phyloP scores from a whole-genome alignment of 2,329 filamentous ascomycete genomes.

The Calonectria pteridis region DNA sequence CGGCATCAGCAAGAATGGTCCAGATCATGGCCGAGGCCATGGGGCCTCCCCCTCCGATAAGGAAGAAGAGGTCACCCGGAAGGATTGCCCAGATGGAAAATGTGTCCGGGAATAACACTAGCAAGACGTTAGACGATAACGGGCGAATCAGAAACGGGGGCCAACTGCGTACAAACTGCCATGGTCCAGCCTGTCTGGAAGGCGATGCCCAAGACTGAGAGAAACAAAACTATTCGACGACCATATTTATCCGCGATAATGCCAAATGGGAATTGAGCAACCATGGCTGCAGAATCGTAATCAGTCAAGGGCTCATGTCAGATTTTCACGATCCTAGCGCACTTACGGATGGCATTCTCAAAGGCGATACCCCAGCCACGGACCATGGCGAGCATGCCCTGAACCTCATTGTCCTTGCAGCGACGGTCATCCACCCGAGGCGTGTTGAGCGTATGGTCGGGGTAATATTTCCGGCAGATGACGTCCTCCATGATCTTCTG shows the following conservation, averaged over 20 bases:
- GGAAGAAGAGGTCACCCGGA: slow-evolving; percentile 48
- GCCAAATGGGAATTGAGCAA: slow-evolving; percentile 60
- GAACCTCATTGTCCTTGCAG: slow-evolving; percentile 64
- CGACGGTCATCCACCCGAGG: slow-evolving; percentile 51
- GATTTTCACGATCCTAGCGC: not conserved
- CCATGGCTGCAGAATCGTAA: slow-evolving; percentile 46
- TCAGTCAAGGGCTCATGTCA: not conserved
- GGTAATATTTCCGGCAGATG: slow-evolving; percentile 63
- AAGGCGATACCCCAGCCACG: slow-evolving; percentile 60
- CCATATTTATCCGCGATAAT: slow-evolving; percentile 62
- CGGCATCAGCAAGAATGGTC: slow-evolving; percentile 59
- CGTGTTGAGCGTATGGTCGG: slow-evolving; percentile 50
- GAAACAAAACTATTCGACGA: slow-evolving; percentile 55
- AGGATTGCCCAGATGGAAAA: slow-evolving; percentile 57
- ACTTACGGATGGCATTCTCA: slow-evolving; percentile 60
- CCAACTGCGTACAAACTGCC: slow-evolving; percentile 46
- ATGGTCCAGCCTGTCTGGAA: slow-evolving; percentile 47
- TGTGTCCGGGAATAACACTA: slow-evolving; percentile 52
- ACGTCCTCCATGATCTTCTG: slow-evolving; percentile 66
- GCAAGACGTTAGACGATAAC: slow-evolving; percentile 28
- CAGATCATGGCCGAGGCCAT: slow-evolving; percentile 59
- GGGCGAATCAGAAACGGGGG: not conserved
- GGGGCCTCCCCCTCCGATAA: slow-evolving; percentile 57
- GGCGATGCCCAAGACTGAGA: slow-evolving; percentile 50
- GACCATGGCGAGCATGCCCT: slow-evolving; percentile 64